Evolutionary conservation across 2,329 filamentous ascomycete species (phyloP).

Genomic region (Ceratocystis albifundus): DNA sequence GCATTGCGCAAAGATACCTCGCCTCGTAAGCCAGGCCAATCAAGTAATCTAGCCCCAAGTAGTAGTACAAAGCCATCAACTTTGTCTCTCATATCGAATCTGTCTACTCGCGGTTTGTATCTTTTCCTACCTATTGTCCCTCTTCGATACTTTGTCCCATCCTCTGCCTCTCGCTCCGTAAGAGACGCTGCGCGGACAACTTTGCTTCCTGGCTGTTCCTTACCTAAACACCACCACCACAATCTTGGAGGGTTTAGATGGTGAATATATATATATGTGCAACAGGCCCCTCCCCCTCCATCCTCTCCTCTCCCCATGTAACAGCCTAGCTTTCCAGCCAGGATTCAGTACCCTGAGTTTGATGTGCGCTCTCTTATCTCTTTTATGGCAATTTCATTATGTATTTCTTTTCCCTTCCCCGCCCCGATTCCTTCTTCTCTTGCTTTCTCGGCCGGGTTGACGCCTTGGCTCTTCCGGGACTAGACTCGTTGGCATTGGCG

Average conservation of each 20-base stretch:
- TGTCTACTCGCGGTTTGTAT: too few relatives aligned
- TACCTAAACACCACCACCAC: too few relatives aligned
- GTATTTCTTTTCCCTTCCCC: not conserved
- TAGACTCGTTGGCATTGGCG: not conserved
- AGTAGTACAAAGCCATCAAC: too few relatives aligned
- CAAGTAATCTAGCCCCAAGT: not conserved
- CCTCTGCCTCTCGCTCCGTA: not conserved
- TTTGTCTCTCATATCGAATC: too few relatives aligned
- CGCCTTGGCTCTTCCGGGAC: not conserved
- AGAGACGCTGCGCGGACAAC: not conserved
- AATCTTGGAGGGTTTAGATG: too few relatives aligned
- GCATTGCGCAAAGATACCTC: not conserved
- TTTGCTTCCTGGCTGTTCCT: not conserved
- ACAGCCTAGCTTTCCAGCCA: conserved; percentile 2
- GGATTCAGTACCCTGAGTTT: not conserved
- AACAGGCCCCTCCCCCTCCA: not conserved
- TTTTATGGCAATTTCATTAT: not conserved
- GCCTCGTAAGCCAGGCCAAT: not conserved
- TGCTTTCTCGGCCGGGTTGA: not conserved
- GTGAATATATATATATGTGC: not conserved
- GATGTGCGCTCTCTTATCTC: not conserved
- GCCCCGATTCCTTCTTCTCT: not conserved
- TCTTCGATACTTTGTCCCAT: not conserved
- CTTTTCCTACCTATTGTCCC: not conserved
- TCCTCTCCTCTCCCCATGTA: not conserved